These are phyloP conservation scores for Rhizopogon parksii DNA, from an alignment of 1,284 basidiomycete species.

Conservation along the genomic window DNA sequence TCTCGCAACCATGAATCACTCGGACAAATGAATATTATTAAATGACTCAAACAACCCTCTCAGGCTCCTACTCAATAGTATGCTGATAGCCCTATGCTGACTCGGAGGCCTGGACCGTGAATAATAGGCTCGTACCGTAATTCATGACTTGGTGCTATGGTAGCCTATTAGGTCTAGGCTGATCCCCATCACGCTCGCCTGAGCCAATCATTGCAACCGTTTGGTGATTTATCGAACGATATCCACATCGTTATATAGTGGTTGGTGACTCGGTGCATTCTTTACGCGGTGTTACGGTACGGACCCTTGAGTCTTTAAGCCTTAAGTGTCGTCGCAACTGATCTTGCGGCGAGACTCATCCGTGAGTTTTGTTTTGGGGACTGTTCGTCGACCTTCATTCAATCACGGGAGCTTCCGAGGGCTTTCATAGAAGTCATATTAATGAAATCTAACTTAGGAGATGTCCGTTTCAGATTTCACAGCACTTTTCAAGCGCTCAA, in stretches of 20 bases:
- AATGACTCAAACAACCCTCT: no score
- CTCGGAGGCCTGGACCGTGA: neutral
- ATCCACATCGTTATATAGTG: neutral
- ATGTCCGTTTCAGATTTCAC: neutral
- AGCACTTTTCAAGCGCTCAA: neutral
- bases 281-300: neutral
- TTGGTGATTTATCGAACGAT: neutral
- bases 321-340: neutral
- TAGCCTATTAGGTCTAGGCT: no score
- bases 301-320: neutral
- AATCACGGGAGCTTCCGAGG: neutral
- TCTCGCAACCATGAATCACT: neutral
- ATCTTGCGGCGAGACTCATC: neutral
- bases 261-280: neutral
- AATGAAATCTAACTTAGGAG: neutral
- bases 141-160: neutral
- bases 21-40: neutral
- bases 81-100: no score
- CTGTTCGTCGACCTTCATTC: neutral
- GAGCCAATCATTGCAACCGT: no score
- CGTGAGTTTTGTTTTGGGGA: neutral
- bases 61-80: neutral
- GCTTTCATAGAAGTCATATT: constrained; percentile 1
- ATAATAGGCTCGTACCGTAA: neutral
- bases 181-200: no score